Evolutionary conservation across 2,329 filamentous ascomycete genomes (phyloP), one percentile per base, ranked within the genome.

Genomic region (Fusarium oligoseptatum): DNA sequence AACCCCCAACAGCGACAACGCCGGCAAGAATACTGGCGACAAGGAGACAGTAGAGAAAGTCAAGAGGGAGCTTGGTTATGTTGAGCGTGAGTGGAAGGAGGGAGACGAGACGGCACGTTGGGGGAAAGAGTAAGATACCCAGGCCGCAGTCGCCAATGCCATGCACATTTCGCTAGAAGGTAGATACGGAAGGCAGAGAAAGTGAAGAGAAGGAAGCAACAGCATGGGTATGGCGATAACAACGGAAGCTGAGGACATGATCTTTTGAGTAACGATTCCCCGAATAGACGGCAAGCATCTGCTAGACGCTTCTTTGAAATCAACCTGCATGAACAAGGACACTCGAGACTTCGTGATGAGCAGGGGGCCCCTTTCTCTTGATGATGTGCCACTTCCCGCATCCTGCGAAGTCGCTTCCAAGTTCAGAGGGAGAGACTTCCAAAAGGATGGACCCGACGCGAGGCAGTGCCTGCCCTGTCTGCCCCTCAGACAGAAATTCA

Each of bases 1-100:
- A 65, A 82, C 56, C 17, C 5, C 12, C 4, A 22, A 9, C 22
- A 89, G 89, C 73, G 93, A 96, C 82, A 98, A 98, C 80, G 88
- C 92, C 74, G 91, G 95, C 55, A 99, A 99, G 88, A 99, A 99
- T 80, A 98, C 95, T 0, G 97, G 97, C 9, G 93, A 98, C 80
- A 90, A 91, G 78, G 88, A 88, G 22, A 94, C 93, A 1, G 94
- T 99, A 0, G 87, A 92, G 66, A 90, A 92, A 75, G 95, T 98
- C 72, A 99, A 99, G 89, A 88, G 90, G 79, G 89, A 93, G 72
- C 88, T 98, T 48, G 95, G 95, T 0, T 98, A 99, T 80, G 88
- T 92, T 6, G 96, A 98, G 84, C 92, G 93, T 77, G 87, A 91
- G 32, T 98, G 97, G 95, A 88, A 89, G 67, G 92, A 91, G 6